Conservation (phyloP, 2,329 filamentous ascomycete species). For the Pseudogymnoascus sp. region DNA sequence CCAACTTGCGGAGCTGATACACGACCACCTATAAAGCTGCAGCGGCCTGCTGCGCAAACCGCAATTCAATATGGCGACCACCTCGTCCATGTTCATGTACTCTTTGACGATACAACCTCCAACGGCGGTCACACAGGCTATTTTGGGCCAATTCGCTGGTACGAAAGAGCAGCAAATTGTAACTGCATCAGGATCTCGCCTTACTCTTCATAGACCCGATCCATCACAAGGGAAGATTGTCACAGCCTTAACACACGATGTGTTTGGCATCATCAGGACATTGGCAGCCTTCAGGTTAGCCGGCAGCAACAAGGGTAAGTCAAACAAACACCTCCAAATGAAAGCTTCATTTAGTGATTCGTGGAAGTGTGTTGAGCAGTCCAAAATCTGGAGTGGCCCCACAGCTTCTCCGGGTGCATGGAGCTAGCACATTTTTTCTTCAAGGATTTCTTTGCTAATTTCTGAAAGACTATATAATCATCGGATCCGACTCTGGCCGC, state of each 20-base stretch:
- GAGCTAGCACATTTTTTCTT: constrained; percentile 1
- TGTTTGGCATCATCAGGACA: constrained; percentile 90
- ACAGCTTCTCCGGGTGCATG: constrained; percentile 8
- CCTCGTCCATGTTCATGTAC: constrained; percentile 98
- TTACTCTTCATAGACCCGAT: constrained; percentile 82
- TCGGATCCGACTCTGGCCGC: constrained; percentile 90
- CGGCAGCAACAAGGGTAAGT: constrained; percentile 92
- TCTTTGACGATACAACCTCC: constrained; percentile 92
- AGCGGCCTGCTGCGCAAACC: constrained; percentile 24
- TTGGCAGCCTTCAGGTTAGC: constrained; percentile 86
- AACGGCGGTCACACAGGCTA: constrained; percentile 80
- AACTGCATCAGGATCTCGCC: constrained; percentile 81
- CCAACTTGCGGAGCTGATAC: constrained; percentile 8
- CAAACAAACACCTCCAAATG: constrained; percentile 33
- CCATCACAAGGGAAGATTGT: constrained; percentile 78
- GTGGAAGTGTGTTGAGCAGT: constrained; percentile 53
- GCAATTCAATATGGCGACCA: constrained; percentile 73
- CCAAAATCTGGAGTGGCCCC: constrained; percentile 20
- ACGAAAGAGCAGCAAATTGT: constrained; percentile 98
- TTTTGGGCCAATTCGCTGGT: constrained; percentile 90
- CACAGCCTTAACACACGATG: constrained; percentile 81
- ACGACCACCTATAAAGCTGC: constrained; percentile 17
- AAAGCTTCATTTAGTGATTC: constrained; percentile 62
- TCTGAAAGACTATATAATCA: constrained; percentile 79
- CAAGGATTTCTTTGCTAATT: constrained; percentile 11